Conservation (phyloP, 164 flowering plant genomes). For the Vitis amurensis region DNA sequence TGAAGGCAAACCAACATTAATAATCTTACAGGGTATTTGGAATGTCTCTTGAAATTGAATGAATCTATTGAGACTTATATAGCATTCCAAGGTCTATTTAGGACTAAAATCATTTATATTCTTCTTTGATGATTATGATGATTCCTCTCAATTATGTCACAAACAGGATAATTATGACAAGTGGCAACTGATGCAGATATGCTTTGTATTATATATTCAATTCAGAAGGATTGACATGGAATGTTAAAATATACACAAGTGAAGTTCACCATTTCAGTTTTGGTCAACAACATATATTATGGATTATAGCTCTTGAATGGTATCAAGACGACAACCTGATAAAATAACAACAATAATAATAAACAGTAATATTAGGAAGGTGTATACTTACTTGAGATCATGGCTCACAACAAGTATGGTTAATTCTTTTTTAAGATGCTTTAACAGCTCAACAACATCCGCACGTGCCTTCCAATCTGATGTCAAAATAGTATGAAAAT, state of each 20-base stretch:
- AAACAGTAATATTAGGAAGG: background rate
- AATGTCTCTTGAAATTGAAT: too few relatives aligned
- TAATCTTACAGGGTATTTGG: too few relatives aligned
- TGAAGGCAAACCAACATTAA: too few relatives aligned
- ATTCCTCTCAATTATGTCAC: too few relatives aligned
- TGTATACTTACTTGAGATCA: constrained; percentile 74
- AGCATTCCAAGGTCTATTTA: too few relatives aligned
- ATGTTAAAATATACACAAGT: background rate
- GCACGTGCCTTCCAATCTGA: constrained; percentile 98
- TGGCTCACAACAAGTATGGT: constrained; percentile 95
- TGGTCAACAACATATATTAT: background rate
- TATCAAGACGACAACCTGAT: background rate
- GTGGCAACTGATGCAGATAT: background rate
- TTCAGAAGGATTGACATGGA: background rate
- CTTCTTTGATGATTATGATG: too few relatives aligned
- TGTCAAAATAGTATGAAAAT: constrained; percentile 1
- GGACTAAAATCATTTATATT: too few relatives aligned
- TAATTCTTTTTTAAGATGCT: constrained; percentile 73
- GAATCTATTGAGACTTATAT: too few relatives aligned
- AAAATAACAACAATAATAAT: background rate
- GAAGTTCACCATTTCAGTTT: background rate
- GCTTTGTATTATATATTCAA: background rate
- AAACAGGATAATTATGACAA: too few relatives aligned
- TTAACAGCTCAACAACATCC: constrained; percentile 85
- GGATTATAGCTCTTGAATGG: background rate